Evolutionary conservation across 306 rosid species (phyloP), one percentile per base, ranked within the genome.

Genomic region (Heteromeles arbutifolia): DNA sequence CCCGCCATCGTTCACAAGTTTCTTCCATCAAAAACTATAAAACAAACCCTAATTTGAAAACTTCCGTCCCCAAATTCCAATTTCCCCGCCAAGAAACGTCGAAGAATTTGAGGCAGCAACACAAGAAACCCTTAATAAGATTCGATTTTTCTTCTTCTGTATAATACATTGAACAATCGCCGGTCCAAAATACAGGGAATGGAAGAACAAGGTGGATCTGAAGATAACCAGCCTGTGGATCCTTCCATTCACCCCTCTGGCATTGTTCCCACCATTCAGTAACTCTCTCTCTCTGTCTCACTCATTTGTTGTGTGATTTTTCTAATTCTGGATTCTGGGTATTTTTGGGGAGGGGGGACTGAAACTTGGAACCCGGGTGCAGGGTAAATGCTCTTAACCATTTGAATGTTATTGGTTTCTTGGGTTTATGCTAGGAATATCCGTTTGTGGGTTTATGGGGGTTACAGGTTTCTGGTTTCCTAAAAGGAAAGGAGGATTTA

Each of bases 201-300:
- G 74, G 74, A 24, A 15, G 62, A 70, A 28, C 74, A 70, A 52
- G 41, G 74, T 50, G 77, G 97, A 69, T 85, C 84, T 28, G 78
- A 74, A 65, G 78, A 53, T 34, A 48, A 28, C 63, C 71, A 45
- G 64, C 78, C 63, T 31, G 64, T 74, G 32, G 78, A 74, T 64
- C 78, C 29, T 37, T 64, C 71, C 52, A 64, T 29, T 69, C 78
- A 75, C 72, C 78, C 79, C 14, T 75, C 79, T 50, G 79, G 79
- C 8, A 75, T 75, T 34, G 72, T 75, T 52, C 79, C 79, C 39
- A 75, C 79, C 32, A 71, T 75, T 65, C 79, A 75, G 79, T 74
- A 50, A 31, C 63, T 74, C 71, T 64, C 28, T 18, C 77, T 25
- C 10, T 44, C 39, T 39, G 3, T 39, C 43, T 39, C 43, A 0